These are phyloP conservation scores for Drechslerella coelobrocha DNA, from an alignment of 2,329 filamentous ascomycete genomes.

Conservation along the genomic window DNA sequence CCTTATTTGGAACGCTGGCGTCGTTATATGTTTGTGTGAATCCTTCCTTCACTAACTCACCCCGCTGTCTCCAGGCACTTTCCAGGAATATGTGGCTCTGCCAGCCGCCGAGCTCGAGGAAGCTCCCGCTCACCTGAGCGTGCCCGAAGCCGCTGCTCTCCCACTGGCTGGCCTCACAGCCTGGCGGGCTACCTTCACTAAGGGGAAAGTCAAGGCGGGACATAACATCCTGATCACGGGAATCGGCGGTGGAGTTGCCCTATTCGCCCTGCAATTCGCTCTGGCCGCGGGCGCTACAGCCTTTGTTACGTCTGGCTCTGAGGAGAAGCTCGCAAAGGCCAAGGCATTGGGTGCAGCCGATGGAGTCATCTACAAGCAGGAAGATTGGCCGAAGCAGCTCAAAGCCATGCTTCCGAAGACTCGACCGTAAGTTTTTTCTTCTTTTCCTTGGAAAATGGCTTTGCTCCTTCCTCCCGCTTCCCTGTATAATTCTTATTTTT, in stretches of 20 bases:
- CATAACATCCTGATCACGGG: constrained; percentile 85
- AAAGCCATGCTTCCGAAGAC: constrained; percentile 68
- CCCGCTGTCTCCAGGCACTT: constrained; percentile 66
- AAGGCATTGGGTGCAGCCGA: constrained; percentile 75
- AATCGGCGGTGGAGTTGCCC: constrained; percentile 88
- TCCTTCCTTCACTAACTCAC: constrained; percentile 27
- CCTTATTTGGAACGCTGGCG: constrained; percentile 39
- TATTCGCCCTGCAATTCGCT: constrained; percentile 81
- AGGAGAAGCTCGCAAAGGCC: constrained; percentile 77
- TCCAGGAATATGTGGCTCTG: constrained; percentile 75
- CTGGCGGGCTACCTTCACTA: constrained; percentile 84
- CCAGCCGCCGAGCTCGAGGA: constrained; percentile 75
- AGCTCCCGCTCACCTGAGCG: constrained; percentile 73
- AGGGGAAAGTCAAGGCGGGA: constrained; percentile 71
- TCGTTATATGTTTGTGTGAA: constrained; percentile 32
- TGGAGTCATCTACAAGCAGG: constrained; percentile 81
- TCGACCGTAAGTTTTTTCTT: constrained; percentile 62
- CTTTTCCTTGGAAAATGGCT: background rate
- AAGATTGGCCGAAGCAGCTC: constrained; percentile 82
- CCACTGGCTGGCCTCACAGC: constrained; percentile 85
- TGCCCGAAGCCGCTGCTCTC: constrained; percentile 79
- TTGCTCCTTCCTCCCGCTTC: background rate
- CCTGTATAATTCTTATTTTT: background rate
- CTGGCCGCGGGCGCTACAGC: constrained; percentile 76
- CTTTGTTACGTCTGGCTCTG: constrained; percentile 78